Evolutionary conservation across 2,329 filamentous ascomycete genomes (phyloP), one percentile per base, ranked within the genome.

Genomic region (Botrytis tulipae): DNA sequence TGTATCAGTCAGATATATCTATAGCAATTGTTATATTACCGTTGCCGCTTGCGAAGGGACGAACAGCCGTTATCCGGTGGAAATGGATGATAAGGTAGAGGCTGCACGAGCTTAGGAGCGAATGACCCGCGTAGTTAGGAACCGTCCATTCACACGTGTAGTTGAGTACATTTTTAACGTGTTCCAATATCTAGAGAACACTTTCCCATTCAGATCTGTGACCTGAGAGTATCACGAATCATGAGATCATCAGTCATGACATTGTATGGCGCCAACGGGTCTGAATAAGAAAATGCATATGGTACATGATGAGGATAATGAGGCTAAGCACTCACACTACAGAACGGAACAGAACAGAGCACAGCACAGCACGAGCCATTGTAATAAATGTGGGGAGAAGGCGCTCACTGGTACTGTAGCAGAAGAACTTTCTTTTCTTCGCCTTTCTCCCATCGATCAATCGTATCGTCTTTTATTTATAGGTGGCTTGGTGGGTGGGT

Each of bases 311-410:
- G 62, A 65, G 62, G n/a, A n/a, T 8, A 18, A 32, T 46, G 29
- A 65, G 62, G 12, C 42, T 40, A 32, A 29, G 16, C 10, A 32
- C 18, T 32, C 32, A 32, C 32, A 32, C 32, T n/a, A n/a, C 32
- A 32, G 4, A 2, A 32, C 32, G 4, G 32, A 32, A 32, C 32
- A 37, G 37, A 37, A 10, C 9, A 37, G 37, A 37, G 37, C 37
- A 37, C 42, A 46, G 44, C 44, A 32, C 42, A 46, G 63, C 63
- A 66, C 63, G 63, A 66, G 44, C 63, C 44, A 66, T 37, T 35
- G 9, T 9, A n/a, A 37, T 29, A 54, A 67, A 51, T n/a, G 44
- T 67, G 44, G 63, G 32, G 63, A 44, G 22, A 14, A 40, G 44
- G 63, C 32, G 32, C n/a, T 10, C 8, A 20, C 20, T 63, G 10